These are phyloP conservation scores for Arthroderma uncinatum DNA, from an alignment of 2,329 filamentous ascomycete genomes.

Conservation along the genomic window DNA sequence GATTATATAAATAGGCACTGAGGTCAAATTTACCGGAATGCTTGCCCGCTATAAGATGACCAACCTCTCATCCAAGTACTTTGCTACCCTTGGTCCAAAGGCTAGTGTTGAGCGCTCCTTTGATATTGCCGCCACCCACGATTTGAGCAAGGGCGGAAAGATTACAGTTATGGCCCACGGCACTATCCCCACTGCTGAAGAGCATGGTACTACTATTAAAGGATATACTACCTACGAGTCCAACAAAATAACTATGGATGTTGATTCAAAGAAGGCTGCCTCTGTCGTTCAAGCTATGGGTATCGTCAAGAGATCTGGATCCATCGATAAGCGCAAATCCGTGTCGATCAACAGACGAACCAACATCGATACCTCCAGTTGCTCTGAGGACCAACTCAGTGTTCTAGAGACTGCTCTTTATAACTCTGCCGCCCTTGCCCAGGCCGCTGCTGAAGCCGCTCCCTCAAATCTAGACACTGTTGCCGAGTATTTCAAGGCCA, in stretches of 20 bases:
- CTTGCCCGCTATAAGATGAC: neutral
- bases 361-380: conserved; percentile 37
- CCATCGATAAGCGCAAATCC: conserved; percentile 3
- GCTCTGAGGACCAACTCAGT: conserved; percentile 39
- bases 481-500: conserved; percentile 55
- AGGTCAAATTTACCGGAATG: conserved; percentile 11
- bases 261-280: conserved; percentile 48
- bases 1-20: conserved; percentile 3
- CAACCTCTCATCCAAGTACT: conserved; percentile 2
- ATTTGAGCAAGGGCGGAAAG: conserved; percentile 8
- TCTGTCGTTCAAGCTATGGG: conserved; percentile 39
- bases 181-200: conserved; percentile 6
- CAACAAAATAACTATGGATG: conserved; percentile 46
- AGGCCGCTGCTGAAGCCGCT: conserved; percentile 42
- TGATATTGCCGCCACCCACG: conserved; percentile 11
- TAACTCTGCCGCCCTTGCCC: conserved; percentile 43
- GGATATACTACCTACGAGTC: conserved; percentile 47
- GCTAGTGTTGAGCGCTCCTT: conserved; percentile 5
- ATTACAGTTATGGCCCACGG: conserved; percentile 8
- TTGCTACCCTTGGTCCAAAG: conserved; percentile 8
- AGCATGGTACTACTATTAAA: conserved; percentile 39
- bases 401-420: conserved; percentile 43
- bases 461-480: conserved; percentile 33
- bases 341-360: conserved; percentile 6
- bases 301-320: conserved; percentile 3